Base-by-base conservation (phyloP, 2,329 filamentous ascomycete species). In the Aspergillus fijiensis region DNA sequence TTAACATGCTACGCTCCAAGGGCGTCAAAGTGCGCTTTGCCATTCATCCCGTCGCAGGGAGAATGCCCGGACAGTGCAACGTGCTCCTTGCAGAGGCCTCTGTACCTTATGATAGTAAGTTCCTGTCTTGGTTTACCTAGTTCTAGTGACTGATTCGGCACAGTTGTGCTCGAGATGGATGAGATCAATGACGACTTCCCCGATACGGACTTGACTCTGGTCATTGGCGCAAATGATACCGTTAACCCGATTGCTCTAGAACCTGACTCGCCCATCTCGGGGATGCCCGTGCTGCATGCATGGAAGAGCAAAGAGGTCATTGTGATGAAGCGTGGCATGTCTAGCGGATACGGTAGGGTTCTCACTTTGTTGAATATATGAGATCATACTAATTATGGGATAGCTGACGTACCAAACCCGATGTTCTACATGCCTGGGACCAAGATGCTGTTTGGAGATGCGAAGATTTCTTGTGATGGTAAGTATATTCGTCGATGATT, bases 281-380 rank as follows among this genome's bases (percentile, higher is more conserved):
- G 92, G 1, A 96, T 96, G 92, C 92, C 92, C 0, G 92, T 96
- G 23, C 79, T 96, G 67, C 90, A 96, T 65, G 92, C 90, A 5
- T 96, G 92, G 90, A 96, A 96, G 86, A 92, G 89, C 70, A 96
- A 96, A 81, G 88, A 94, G 72, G 91, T 95, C 1, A 85, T 96
- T 56, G 89, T 96, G 11, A 96, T 96, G 92, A 96, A 96, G 84
- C 82, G 92, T 60, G 89, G 92, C 54, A 88, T 96, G 89, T 89
- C 89, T 5, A 93, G 89, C 72, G 92, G 92, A 63, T 96, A 96
- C 75, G 91, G 88, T 89, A 69, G 78, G 85, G 77, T 49, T 25
- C 16, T 25, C 39, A 35, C 25, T 47, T 23, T 19, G 4, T 27
- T 9, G n/a, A 33, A 25, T 19, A 6, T 29, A 48, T 51, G 25